Evolutionary conservation across 2,329 filamentous ascomycete species (phyloP).

Genomic region (Neocatenulostroma microsporum): DNA sequence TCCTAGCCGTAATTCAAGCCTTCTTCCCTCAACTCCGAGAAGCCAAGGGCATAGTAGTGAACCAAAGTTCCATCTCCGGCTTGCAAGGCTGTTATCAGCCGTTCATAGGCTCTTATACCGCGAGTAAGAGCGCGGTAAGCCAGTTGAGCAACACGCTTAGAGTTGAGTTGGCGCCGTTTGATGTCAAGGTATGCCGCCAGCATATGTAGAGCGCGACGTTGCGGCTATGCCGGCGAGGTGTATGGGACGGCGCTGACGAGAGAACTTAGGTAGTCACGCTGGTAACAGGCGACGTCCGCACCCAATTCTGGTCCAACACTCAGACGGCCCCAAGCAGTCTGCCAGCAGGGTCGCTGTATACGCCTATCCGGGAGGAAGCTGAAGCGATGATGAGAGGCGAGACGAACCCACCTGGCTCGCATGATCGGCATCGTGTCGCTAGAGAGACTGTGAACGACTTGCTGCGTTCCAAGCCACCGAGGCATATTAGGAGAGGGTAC

Average conservation of each 20-base stretch:
- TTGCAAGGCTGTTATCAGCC: constrained; percentile 13
- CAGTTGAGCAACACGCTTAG: constrained; percentile 20
- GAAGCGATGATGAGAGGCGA: constrained; percentile 5
- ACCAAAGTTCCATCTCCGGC: constrained; percentile 20
- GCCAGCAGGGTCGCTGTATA: background rate
- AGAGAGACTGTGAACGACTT: constrained; percentile 11
- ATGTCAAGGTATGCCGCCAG: constrained; percentile 26
- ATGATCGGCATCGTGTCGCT: constrained; percentile 12
- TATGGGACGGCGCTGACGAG: no score
- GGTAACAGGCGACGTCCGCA: constrained; percentile 14
- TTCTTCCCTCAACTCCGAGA: constrained; percentile 45
- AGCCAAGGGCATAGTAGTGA: constrained; percentile 17
- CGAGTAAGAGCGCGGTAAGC: constrained; percentile 23
- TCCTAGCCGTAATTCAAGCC: constrained; percentile 26
- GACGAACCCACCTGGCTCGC: constrained; percentile 30
- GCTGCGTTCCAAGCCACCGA: constrained; percentile 6
- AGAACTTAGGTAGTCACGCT: constrained; percentile 16
- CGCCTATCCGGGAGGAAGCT: background rate
- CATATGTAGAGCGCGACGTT: no score
- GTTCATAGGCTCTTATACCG: constrained; percentile 29
- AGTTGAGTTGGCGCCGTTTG: constrained; percentile 24
- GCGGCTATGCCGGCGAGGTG: no score
- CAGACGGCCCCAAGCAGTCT: background rate
- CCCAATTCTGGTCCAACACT: constrained; percentile 8
- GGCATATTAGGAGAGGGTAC: constrained; percentile 11